Percentiles rank a stretch among this genome's conserved stretches.
phyloP scores from a whole-genome alignment of 768 basidiomycete genomes.

The Tulasnella sp. region DNA sequence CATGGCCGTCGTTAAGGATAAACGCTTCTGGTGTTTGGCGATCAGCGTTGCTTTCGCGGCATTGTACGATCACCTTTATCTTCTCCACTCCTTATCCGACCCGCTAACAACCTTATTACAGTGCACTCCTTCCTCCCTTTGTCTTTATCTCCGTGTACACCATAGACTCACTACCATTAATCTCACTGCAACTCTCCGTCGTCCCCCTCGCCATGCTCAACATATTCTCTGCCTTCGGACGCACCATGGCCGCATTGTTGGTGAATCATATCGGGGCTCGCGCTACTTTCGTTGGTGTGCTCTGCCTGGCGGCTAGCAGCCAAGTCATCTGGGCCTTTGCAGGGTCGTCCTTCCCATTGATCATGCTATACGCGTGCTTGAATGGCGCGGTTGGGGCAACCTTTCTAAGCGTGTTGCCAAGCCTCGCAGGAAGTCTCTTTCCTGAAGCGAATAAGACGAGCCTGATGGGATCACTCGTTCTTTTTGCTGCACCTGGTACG shows the following conservation, averaged over 20 bases:
- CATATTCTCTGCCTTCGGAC: background rate
- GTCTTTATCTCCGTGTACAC: background rate
- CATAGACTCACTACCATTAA: background rate
- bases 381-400: background rate
- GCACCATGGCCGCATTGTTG: background rate
- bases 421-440: background rate
- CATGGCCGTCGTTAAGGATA: background rate
- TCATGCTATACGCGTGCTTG: background rate
- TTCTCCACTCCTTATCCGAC: too few species aligned
- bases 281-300: background rate
- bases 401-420: background rate
- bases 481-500: background rate
- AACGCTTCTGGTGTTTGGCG: conserved; percentile 28
- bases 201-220: background rate
- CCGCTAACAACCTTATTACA: background rate
- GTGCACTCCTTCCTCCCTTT: background rate
- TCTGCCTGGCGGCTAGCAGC: background rate
- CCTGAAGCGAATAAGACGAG: background rate
- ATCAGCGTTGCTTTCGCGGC: conserved; percentile 26
- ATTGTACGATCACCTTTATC: conserved; percentile 8
- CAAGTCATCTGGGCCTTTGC: conserved; percentile 8
- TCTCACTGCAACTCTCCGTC: background rate
- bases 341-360: background rate
- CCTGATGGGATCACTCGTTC: background rate
- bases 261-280: background rate